These are phyloP conservation scores for Paracoccidioides brasiliensis DNA, from an alignment of 2,329 filamentous ascomycete genomes.

Conservation along the genomic window DNA sequence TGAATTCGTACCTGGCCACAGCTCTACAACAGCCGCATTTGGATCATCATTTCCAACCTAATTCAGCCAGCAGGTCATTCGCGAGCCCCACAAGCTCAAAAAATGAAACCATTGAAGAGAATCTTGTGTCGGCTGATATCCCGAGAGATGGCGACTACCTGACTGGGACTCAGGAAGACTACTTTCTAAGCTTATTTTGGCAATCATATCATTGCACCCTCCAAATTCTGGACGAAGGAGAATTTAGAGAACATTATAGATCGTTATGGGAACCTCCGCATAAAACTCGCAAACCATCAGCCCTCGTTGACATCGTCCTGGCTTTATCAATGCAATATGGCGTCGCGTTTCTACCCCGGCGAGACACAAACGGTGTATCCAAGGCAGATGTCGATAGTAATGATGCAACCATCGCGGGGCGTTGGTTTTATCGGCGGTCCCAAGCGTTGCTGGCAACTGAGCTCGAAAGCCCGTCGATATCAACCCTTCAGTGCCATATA, in stretches of 20 bases:
- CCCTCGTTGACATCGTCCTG: constrained; percentile 41
- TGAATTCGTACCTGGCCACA: constrained; percentile 26
- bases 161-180: constrained; percentile 33
- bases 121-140: constrained; percentile 7
- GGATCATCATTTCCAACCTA: constrained; percentile 20
- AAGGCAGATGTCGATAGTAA: constrained; percentile 12
- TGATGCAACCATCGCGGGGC: constrained; percentile 33
- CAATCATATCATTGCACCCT: constrained; percentile 31
- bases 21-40: constrained; percentile 22
- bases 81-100: constrained; percentile 10
- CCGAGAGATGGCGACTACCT: constrained; percentile 19
- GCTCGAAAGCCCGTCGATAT: constrained; percentile 36
- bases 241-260: constrained; percentile 34
- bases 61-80: constrained; percentile 13
- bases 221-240: constrained; percentile 33
- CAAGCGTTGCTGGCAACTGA: constrained; percentile 34
- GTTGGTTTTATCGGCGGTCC: constrained; percentile 36
- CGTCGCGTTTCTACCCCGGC: constrained; percentile 15
- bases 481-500: constrained; percentile 38
- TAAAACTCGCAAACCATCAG: constrained; percentile 30
- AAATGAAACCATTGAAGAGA: neutral
- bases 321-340: constrained; percentile 41
- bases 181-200: constrained; percentile 38
- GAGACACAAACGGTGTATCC: neutral
- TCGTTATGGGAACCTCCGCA: constrained; percentile 26